Base-by-base conservation (phyloP, 805 yeast species). In the Barnettozyma pratensis region DNA sequence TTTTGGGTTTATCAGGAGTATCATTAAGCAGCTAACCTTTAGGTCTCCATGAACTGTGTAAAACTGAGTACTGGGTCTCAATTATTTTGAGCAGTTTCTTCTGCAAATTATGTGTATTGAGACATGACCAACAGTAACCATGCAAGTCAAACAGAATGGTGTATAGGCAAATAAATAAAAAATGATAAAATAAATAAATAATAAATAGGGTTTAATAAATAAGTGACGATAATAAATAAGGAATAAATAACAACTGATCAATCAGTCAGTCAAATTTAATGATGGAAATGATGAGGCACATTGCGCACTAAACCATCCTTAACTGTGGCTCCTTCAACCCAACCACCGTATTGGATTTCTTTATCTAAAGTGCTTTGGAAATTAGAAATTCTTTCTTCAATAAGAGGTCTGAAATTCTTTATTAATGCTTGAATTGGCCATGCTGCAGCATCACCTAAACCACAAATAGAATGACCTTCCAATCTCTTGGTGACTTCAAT, bases 371-470 rank as follows among this genome's bases (percentile, higher is more conserved):
- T 30, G 27, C 65, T 66, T 55, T 79, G 73, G 73, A 74, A 88
- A 61, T 84, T 69, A 54, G 78, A 73, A 62, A 88, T 83, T 71
- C 91, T 80, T 53, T 83, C 87, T 60, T 81, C 82, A 77, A 87
- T 81, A 55, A 81, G 80, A 12, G 96, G 96, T 66, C 88, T 79
- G 78, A 88, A 87, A 55, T 86, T 83, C 67, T 85, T 83, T 59
- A 88, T 85, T 56, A 87, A 77, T 50, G 96, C 96, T 71, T 88
- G 96, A 54, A 88, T 78, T 41, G 96, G 96, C 96, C 96, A 87
- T 31, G 94, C 90, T 50, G 95, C 89, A 34, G 96, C 96, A 64
- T 87, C 96, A 51, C 96, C 96, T 63, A 87, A 75, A 32, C 95
- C 96, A 73, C 96, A 87, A 62, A 87, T 87, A 45, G 96, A 87